Evolutionary conservation across 768 basidiomycete species (phyloP).

Genomic region (Rhodotorula sphaerocarpa): DNA sequence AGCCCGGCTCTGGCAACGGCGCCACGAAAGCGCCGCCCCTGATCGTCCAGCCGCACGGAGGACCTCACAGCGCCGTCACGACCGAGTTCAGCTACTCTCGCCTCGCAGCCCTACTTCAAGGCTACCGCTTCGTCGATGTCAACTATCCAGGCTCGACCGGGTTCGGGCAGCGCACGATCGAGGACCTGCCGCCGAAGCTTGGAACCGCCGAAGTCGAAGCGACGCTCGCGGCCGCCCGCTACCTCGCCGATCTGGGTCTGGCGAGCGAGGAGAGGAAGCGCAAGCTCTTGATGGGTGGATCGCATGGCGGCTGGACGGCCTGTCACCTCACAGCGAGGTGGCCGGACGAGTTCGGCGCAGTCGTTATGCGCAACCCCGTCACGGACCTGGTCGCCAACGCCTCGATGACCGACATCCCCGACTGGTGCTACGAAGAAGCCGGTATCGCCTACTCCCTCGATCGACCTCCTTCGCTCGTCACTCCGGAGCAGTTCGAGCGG

Average conservation of each 20-base stretch:
- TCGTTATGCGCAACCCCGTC: slow-evolving; percentile 62
- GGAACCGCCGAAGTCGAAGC: slow-evolving; percentile 61
- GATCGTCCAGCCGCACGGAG: slow-evolving; percentile 56
- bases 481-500: slow-evolving; percentile 47
- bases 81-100: slow-evolving; percentile 50
- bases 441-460: slow-evolving; percentile 42
- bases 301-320: slow-evolving; percentile 61
- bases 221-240: slow-evolving; percentile 52
- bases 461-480: slow-evolving; percentile 45
- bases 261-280: slow-evolving; percentile 51
- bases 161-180: slow-evolving; percentile 57
- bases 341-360: slow-evolving; percentile 57
- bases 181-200: slow-evolving; percentile 53
- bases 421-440: slow-evolving; percentile 54
- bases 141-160: slow-evolving; percentile 60
- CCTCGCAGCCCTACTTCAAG: slow-evolving; percentile 48
- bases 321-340: slow-evolving; percentile 54
- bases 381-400: slow-evolving; percentile 54
- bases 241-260: slow-evolving; percentile 52
- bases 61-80: slow-evolving; percentile 52
- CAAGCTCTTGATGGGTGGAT: slow-evolving; percentile 57
- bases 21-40: slow-evolving; percentile 39
- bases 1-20: slow-evolving; percentile 9
- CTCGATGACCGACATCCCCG: slow-evolving; percentile 57
- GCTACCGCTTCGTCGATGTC: slow-evolving; percentile 46